phyloP scores from a whole-genome alignment of 1,284 basidiomycete species.

The Naganishia albida region DNA sequence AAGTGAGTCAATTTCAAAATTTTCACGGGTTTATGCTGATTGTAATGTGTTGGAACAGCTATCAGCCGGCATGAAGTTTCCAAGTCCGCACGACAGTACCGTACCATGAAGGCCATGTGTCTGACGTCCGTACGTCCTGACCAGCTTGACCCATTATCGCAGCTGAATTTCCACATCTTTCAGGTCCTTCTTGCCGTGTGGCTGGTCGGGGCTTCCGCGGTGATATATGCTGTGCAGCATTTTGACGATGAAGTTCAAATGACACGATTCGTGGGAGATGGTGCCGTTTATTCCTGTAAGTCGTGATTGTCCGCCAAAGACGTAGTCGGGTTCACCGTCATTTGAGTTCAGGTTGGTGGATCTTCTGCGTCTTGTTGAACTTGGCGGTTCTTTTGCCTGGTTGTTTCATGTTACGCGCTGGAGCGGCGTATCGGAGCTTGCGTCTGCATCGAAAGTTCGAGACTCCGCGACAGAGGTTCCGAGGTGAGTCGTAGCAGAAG shows the following conservation, averaged over 20 bases:
- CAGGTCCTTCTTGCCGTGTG: conserved; percentile 61
- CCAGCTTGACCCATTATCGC: background rate
- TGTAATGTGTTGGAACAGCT: background rate
- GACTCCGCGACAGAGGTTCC: conserved; percentile 75
- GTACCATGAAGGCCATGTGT: conserved; percentile 8
- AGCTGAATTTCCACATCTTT: background rate
- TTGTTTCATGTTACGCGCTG: conserved; percentile 68
- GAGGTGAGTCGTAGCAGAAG: conserved; percentile 57
- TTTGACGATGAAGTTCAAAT: conserved; percentile 57
- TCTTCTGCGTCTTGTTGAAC: conserved; percentile 65
- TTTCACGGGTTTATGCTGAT: background rate
- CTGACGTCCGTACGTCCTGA: background rate
- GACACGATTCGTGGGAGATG: conserved; percentile 63
- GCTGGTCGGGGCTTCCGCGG: conserved; percentile 65
- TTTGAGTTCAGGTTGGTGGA: conserved; percentile 44
- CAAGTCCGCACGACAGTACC: conserved; percentile 11
- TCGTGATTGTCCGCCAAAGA: conserved; percentile 42
- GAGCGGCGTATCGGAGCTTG: background rate
- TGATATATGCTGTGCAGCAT: conserved; percentile 66
- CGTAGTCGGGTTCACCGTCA: background rate
- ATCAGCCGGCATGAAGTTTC: conserved; percentile 1
- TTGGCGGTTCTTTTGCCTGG: conserved; percentile 71
- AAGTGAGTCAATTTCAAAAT: conserved; percentile 43
- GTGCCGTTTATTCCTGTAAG: conserved; percentile 66
- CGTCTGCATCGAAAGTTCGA: conserved; percentile 59